Evolutionary conservation across 202 grass and related monocot species (phyloP).

Genomic region (Musa balbisiana): DNA sequence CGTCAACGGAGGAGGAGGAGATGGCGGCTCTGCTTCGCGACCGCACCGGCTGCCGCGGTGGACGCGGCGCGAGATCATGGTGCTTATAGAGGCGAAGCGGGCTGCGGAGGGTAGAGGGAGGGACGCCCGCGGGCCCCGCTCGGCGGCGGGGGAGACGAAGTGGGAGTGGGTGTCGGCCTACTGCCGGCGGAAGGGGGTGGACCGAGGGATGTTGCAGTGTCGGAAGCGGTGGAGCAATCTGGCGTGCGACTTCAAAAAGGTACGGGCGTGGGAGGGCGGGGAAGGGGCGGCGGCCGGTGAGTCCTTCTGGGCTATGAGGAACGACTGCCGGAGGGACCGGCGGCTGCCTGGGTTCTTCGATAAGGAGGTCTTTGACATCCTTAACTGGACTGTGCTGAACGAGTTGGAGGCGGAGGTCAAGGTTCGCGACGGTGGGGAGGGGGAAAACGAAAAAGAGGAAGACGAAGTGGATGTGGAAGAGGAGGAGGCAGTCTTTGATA

Average conservation of each 20-base stretch:
- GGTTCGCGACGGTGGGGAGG: background rate
- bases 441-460: slow-evolving; percentile 16
- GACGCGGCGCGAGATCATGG: slow-evolving; percentile 64
- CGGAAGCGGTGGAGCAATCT: slow-evolving; percentile 86
- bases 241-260: slow-evolving; percentile 81
- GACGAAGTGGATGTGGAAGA: slow-evolving; percentile 11
- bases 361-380: slow-evolving; percentile 65
- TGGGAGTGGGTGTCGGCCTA: slow-evolving; percentile 68
- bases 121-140: slow-evolving; percentile 29
- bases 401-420: slow-evolving; percentile 34
- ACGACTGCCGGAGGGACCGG: slow-evolving; percentile 53
- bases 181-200: slow-evolving; percentile 55
- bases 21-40: slow-evolving; percentile 26
- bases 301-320: slow-evolving; percentile 85
- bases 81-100: slow-evolving; percentile 65
- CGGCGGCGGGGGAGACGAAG: slow-evolving; percentile 46
- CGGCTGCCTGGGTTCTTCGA: slow-evolving; percentile 74
- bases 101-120: slow-evolving; percentile 40
- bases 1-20: background rate
- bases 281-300: slow-evolving; percentile 26
- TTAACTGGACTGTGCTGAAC: background rate
- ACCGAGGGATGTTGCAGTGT: slow-evolving; percentile 62
- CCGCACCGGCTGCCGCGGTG: slow-evolving; percentile 56
- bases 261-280: slow-evolving; percentile 63
- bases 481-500: slow-evolving; percentile 49